Conservation (phyloP, 305 asterid genomes). For the Nicotiana rustica region DNA sequence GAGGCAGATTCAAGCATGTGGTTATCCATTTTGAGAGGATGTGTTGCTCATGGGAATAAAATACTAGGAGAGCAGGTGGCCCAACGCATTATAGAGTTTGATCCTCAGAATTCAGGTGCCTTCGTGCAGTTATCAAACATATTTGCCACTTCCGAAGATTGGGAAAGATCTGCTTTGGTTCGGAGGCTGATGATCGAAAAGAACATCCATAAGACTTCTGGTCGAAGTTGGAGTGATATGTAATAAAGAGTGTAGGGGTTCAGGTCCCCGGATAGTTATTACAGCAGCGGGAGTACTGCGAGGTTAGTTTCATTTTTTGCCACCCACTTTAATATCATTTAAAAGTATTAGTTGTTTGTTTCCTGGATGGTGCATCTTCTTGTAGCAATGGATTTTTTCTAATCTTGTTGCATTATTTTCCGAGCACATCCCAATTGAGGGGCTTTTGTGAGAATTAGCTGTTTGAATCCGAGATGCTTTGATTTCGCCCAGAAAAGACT, state of each 20-base stretch:
- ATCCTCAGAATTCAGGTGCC: constrained; percentile 74
- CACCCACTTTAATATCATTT: constrained; percentile 14
- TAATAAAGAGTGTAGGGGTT: background rate
- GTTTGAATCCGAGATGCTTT: constrained; percentile 9
- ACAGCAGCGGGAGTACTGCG: background rate
- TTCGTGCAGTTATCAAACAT: constrained; percentile 77
- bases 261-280: background rate
- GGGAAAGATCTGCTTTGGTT: constrained; percentile 71
- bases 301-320: constrained; percentile 14
- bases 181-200: constrained; percentile 70
- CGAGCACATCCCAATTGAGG: background rate
- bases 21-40: constrained; percentile 80
- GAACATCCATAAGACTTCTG: constrained; percentile 55
- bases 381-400: constrained; percentile 21
- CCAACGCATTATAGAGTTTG: constrained; percentile 65
- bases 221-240: constrained; percentile 36
- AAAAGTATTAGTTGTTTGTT: background rate
- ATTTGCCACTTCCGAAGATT: constrained; percentile 80
- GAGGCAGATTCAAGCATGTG: constrained; percentile 75
- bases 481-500: background rate
- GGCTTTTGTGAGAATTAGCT: background rate
- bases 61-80: constrained; percentile 60
- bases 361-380: background rate
- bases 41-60: constrained; percentile 66
- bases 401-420: constrained; percentile 19